Percentiles rank a stretch among this genome's conserved stretches.
Conservation (phyloP, 352 stramenopile species). For the Globisporangium takayamanum region DNA sequence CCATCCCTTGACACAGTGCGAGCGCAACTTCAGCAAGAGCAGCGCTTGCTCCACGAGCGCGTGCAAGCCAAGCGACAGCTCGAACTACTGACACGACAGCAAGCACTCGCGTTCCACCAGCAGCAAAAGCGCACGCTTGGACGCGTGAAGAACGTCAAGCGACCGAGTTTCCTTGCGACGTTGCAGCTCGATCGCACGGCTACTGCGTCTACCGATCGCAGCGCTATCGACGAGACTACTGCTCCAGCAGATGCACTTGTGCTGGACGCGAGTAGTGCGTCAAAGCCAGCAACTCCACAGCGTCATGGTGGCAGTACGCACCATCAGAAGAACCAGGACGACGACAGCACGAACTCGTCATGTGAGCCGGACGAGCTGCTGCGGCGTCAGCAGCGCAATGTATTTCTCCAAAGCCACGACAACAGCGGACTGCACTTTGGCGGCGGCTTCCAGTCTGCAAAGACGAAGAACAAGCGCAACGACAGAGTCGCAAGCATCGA, state of each 20-base stretch:
- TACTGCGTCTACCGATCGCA: background rate
- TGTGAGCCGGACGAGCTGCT: background rate
- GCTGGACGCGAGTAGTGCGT: background rate
- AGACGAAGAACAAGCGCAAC: background rate
- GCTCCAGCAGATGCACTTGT: background rate
- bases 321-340: background rate
- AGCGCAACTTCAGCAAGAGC: constrained; percentile 5
- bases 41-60: constrained; percentile 8
- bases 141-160: constrained; percentile 10
- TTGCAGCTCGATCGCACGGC: constrained; percentile 18
- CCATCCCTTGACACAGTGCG: background rate
- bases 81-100: constrained; percentile 11
- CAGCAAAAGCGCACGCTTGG: constrained; percentile 18
- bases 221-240: background rate
- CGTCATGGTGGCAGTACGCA: background rate
- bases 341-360: background rate
- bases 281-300: background rate
- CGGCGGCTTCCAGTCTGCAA: constrained; percentile 27
- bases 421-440: constrained; percentile 24
- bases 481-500: background rate
- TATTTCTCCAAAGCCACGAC: constrained; percentile 11
- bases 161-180: constrained; percentile 24
- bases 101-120: constrained; percentile 13
- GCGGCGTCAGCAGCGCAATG: constrained; percentile 8
- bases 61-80: constrained; percentile 13